Evolutionary conservation across 2,329 filamentous ascomycete species (phyloP), one percentile per base, ranked within the genome.

Genomic region (Grosmannia penicillata): DNA sequence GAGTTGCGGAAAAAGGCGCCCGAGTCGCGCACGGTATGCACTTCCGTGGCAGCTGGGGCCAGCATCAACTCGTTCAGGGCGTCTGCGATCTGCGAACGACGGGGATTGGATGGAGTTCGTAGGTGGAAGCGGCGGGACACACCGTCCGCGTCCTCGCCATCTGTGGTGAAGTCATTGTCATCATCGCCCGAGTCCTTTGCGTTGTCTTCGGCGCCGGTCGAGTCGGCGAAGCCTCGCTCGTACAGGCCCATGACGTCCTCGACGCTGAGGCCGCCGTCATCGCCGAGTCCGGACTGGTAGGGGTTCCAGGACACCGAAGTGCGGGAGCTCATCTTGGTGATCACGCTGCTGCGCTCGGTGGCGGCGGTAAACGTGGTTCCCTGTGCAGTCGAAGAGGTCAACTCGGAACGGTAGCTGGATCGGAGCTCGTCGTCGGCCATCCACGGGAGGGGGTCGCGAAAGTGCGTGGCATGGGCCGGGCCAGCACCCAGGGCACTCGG

Each of bases 321-420:
- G 38, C 78, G 67, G 2, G 82, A 86, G 61, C 82, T 93, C 43
- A 75, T 74, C 48, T 82, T 85, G 4, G 85, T 91, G 46, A 79
- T 56, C 36, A 91, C 68, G 52, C 86, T 94, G 55, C 83, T 93
- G 44, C 83, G 71, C 52, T 89, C 83, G 1, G 84, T 93, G n/a
- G 78, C 75, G 6, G 48, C 44, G 2, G 55, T 54, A 26, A 53
- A 56, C 10, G 53, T 48, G 3, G 68, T 71, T 19, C 79, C 86
- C 24, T 68, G 68, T 21, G 62, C 60, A 6, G 69, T 70, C 4
- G 70, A 73, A 26, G 62, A 54, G 15, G 70, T 69, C 37, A 67
- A 54, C 44, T 74, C 70, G 13, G 71, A 73, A 39, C 70, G 66
- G 48, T 65, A 70, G 54, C 70, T 75, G 1, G 66, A 68, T 26